phyloP scores from a whole-genome alignment of 148 eudicot genomes.

The Rhododendron molle region DNA sequence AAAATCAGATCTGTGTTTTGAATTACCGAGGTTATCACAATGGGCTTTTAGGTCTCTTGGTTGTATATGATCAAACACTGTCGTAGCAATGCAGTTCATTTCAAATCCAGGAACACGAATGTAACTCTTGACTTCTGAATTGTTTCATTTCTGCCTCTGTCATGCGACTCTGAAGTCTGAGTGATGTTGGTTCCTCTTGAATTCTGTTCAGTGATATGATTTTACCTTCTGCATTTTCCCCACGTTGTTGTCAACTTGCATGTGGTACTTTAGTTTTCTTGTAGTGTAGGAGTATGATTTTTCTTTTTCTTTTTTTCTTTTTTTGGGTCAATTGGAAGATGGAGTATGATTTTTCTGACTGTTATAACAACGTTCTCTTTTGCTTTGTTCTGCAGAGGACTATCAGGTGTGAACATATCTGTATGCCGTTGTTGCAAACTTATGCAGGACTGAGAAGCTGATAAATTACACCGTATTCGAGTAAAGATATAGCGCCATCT shows the following conservation, averaged over 20 bases:
- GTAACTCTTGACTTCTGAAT: background rate
- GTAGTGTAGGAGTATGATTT: background rate
- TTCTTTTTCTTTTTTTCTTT: no score
- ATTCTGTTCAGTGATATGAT: background rate
- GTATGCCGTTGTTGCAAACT: background rate
- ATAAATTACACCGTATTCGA: background rate
- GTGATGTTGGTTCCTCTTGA: background rate
- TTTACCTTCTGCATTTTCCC: background rate
- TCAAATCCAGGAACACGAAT: background rate
- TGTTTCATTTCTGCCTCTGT: background rate
- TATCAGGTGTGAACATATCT: background rate
- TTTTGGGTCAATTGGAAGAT: no score
- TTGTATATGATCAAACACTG: background rate
- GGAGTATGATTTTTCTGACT: background rate
- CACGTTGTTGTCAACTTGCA: background rate
- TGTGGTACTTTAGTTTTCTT: background rate
- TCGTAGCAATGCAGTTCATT: background rate
- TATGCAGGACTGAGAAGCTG: conserved; percentile 9
- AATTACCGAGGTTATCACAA: background rate
- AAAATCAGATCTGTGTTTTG: background rate
- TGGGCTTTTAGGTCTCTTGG: background rate
- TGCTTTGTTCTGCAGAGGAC: background rate
- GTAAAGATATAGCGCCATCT: background rate
- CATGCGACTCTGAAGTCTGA: background rate
- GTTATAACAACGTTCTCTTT: background rate